Evolutionary conservation across 2,329 filamentous ascomycete genomes (phyloP), one percentile per base, ranked within the genome.

Genomic region (Sclerotinia minor): DNA sequence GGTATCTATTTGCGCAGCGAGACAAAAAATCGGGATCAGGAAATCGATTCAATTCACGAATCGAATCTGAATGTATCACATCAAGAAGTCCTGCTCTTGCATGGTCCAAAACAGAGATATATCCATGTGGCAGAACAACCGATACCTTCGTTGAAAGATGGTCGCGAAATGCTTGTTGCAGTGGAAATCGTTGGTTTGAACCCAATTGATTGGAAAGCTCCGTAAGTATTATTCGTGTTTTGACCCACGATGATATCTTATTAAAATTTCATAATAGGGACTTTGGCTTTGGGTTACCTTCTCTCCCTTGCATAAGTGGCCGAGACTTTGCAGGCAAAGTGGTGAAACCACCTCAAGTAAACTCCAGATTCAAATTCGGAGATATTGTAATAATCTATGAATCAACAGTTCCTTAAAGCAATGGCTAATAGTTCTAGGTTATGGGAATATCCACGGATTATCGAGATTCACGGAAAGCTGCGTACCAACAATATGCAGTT

Each of bases 201-300:
- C 73, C 91, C 91, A 0, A 90, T 93, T 67, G 91, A 93, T 76
- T 93, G 91, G 91, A 93, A 93, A 79, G 84, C 87, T 69, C 87
- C 89, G 88, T 90, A 79, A 74, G 85, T 81, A 92, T 76, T 91
- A 87, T 87, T 91, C n/a, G 4, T 50, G 32, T 50, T 21, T 50
- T 38, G 47, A 17, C 50, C 41, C 44, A 5, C 59, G 35, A 66
- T 55, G 41, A 65, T 57, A 35, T 19, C 24, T 60, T 29, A 17
- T 19, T 66, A 19, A 60, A 45, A 13, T n/a, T 64, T 44, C 29
- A 21, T 32, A 6, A 35, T 72, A 76, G 75, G 26, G 75, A 76
- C 61, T 76, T 76, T 67, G 75, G 75, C 24, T 76, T 70, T 58
- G 75, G 75, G 11, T 66, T 76, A 26, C 75, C 75, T 64, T 38